Evolutionary conservation across 2,329 filamentous ascomycete species (phyloP), one percentile per base, ranked within the genome.

Genomic region (Fusarium newnesense): DNA sequence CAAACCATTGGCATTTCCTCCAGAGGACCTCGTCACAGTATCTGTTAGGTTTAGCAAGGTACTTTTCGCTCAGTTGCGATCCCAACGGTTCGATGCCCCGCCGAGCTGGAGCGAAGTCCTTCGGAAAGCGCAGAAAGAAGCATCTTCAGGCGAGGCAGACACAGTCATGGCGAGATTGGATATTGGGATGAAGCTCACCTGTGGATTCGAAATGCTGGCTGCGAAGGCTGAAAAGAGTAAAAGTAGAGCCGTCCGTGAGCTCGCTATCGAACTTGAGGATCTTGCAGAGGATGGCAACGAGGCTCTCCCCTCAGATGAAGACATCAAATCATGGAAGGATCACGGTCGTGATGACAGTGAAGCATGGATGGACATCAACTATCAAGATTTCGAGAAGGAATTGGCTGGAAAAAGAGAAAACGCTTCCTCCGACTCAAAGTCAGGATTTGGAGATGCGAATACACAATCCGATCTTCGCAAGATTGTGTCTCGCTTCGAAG

Each of bases 401-500:
- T 84, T 99, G 3, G 85, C 88, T 36, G 87, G 88, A 1, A 85
- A 83, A 52, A 74, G 74, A 34, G 30, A 84, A 49, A 82, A 83
- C 43, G 80, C 78, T 12, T 79, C 83, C 3, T 81, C 86, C 60
- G 82, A 63, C 36, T 69, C 47, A 56, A 77, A 50, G 18, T 67
- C 76, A n/a, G 87, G 86, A 0, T 91, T 94, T 78, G 93, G 92
- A 4, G 91, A 95, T 79, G 84, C 88, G 9, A 86, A 85, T 30
- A 89, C 91, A 1, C 91, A 95, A 77, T 90, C 91, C 9, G 93
- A 97, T 79, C 85, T 99, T 28, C 91, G 93, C 60, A 96, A 96
- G 78, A 97, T 98, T 80, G 96, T 99, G 1, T 92, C 93, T 52
- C 90, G 94, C n/a, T 98, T 99, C 78, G 95, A 98, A 78, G 87